phyloP scores from a whole-genome alignment of 1,284 basidiomycete genomes.

The Anthracocystis panici-leucophaei region DNA sequence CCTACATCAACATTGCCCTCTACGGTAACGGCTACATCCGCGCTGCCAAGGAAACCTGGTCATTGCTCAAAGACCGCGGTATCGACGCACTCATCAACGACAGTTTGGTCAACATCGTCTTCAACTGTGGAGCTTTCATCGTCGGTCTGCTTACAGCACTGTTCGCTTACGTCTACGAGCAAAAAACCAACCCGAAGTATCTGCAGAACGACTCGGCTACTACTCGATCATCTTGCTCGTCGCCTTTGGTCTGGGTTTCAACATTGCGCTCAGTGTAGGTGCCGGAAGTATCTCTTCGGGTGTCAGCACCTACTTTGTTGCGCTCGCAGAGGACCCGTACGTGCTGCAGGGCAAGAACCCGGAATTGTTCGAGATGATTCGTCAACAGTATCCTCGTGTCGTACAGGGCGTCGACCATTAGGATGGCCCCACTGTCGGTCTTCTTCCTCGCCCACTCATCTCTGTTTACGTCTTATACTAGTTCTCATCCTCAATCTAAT shows the following conservation, averaged over 20 bases:
- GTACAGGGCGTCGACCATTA: slow-evolving; percentile 59
- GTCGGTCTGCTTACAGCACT: slow-evolving; percentile 82
- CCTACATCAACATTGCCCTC: slow-evolving; percentile 84
- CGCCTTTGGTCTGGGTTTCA: slow-evolving; percentile 67
- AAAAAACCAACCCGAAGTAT: slow-evolving; percentile 60
- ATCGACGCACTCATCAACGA: slow-evolving; percentile 88
- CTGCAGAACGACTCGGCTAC: slow-evolving; percentile 55
- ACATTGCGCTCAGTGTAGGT: slow-evolving; percentile 68
- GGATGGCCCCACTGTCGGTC: no score
- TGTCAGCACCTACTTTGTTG: slow-evolving; percentile 70
- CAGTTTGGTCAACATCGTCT: slow-evolving; percentile 78
- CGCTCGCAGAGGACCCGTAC: slow-evolving; percentile 60
- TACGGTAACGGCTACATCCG: slow-evolving; percentile 87
- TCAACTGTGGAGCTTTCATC: slow-evolving; percentile 74
- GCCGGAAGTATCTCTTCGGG: slow-evolving; percentile 65
- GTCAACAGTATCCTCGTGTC: slow-evolving; percentile 68
- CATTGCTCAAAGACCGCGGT: slow-evolving; percentile 81
- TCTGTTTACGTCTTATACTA: no score
- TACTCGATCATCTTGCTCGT: slow-evolving; percentile 57
- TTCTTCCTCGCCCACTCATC: no score
- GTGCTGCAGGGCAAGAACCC: slow-evolving; percentile 55
- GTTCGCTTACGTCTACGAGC: slow-evolving; percentile 84
- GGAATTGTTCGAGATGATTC: slow-evolving; percentile 60
- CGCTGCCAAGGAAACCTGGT: slow-evolving; percentile 92
- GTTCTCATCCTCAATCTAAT: no score